Percentiles rank a stretch among this genome's conserved stretches.
Conservation (phyloP, 768 basidiomycete species). For the Neoboletus subvelutipes region DNA sequence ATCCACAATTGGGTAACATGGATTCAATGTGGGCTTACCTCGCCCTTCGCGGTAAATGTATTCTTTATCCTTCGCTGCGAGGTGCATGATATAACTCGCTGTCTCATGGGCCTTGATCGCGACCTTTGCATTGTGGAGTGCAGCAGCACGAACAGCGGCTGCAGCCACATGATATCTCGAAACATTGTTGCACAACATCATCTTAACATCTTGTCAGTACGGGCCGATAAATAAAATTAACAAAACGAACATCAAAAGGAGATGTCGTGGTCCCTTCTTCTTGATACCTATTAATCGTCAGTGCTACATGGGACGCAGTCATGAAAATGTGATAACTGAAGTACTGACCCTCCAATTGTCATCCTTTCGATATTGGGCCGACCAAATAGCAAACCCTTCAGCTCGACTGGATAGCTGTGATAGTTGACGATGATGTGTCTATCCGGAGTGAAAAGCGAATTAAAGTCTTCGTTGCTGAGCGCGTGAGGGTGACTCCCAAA, state of each 20-base stretch:
- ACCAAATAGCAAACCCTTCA: conserved; percentile 64
- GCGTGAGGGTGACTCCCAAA: conserved; percentile 75
- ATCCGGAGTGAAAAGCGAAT: conserved; percentile 69
- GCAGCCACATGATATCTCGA: conserved; percentile 67
- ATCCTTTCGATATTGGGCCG: conserved; percentile 49
- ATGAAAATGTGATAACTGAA: conserved; percentile 10
- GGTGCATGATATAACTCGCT: conserved; percentile 58
- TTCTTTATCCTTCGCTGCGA: conserved; percentile 57
- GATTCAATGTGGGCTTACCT: conserved; percentile 37
- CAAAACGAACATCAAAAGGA: conserved; percentile 59
- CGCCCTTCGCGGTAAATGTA: conserved; percentile 60
- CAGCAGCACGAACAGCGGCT: conserved; percentile 57
- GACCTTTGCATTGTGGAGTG: conserved; percentile 50
- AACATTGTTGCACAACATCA: conserved; percentile 72
- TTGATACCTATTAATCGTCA: conserved; percentile 39
- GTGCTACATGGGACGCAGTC: neutral
- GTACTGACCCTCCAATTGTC: conserved; percentile 55
- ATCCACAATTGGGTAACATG: neutral
- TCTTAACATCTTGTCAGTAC: conserved; percentile 37
- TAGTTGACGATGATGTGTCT: conserved; percentile 77
- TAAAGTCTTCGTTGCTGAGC: conserved; percentile 58
- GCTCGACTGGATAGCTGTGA: conserved; percentile 76
- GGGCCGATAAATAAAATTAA: neutral
- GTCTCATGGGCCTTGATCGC: conserved; percentile 57
- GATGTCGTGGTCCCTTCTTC: conserved; percentile 83